These are phyloP conservation scores for Drosera capensis DNA, from an alignment of 148 eudicot species.

Conservation along the genomic window DNA sequence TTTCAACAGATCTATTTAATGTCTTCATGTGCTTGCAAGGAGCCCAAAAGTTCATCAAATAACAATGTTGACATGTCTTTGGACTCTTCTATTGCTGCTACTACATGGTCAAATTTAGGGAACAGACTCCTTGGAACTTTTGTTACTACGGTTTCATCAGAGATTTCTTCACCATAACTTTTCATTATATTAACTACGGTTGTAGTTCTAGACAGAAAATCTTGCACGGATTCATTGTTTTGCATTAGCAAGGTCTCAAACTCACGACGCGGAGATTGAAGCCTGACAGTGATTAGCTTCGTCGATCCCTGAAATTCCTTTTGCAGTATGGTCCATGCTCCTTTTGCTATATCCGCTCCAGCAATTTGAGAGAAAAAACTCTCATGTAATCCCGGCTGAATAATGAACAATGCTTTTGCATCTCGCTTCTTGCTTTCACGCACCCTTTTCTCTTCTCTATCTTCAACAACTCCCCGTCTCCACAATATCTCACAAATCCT, in stretches of 20 bases:
- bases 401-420: constrained; percentile 5
- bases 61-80: too few relatives aligned
- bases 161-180: constrained; percentile 8
- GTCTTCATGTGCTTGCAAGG: too few relatives aligned
- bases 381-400: constrained; percentile 3
- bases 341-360: constrained; percentile 1
- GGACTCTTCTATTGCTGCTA: too few relatives aligned
- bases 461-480: not conserved
- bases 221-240: constrained; percentile 9
- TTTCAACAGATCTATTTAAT: too few relatives aligned
- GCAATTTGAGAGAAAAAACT: constrained; percentile 3
- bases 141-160: constrained; percentile 6
- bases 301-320: constrained; percentile 3
- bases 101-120: constrained; percentile 8
- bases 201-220: constrained; percentile 4
- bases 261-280: constrained; percentile 4
- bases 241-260: constrained; percentile 13
- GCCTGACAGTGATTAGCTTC: constrained; percentile 5
- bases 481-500: not conserved
- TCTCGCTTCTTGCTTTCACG: constrained; percentile 3
- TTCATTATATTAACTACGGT: constrained; percentile 7
- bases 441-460: not conserved
- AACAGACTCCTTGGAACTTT: too few relatives aligned
- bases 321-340: constrained; percentile 8
- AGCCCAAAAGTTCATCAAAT: too few relatives aligned